Conservation (phyloP, 2,329 filamentous ascomycete genomes). For the Coniochaeta prunicola region DNA sequence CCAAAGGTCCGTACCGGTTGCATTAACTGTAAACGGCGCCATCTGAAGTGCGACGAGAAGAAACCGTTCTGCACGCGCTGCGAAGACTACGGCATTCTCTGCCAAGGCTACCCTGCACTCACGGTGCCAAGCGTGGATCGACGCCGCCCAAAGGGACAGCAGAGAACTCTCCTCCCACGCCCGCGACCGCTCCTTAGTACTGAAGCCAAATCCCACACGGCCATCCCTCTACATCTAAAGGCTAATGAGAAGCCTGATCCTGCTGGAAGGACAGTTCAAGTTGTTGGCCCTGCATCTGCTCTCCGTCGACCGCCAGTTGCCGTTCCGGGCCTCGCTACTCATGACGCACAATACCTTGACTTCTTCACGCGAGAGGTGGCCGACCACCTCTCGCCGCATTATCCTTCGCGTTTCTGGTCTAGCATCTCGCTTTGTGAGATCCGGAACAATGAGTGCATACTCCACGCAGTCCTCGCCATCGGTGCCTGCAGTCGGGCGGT, state of each 20-base stretch:
- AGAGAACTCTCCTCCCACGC: constrained; percentile 2
- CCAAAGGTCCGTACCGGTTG: constrained; percentile 16
- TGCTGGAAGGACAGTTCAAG: not conserved
- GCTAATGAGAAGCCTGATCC: not conserved
- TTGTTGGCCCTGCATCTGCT: not conserved
- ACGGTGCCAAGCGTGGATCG: constrained; percentile 13
- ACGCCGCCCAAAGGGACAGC: constrained; percentile 12
- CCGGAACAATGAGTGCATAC: constrained; percentile 14
- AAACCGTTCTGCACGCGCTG: constrained; percentile 21
- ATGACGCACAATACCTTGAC: constrained; percentile 16
- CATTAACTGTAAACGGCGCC: constrained; percentile 22
- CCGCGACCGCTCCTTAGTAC: not conserved
- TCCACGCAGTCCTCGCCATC: constrained; percentile 19
- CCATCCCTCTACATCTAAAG: not conserved
- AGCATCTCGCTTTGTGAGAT: constrained; percentile 16
- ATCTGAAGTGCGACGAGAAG: constrained; percentile 18
- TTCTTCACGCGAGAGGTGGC: constrained; percentile 15
- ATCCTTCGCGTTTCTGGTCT: constrained; percentile 15
- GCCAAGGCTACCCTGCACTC: constrained; percentile 20
- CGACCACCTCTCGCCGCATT: constrained; percentile 15
- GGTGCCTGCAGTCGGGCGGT: constrained; percentile 18
- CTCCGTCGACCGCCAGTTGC: constrained; percentile 6
- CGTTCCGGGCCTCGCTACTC: constrained; percentile 11
- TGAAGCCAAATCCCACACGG: not conserved
- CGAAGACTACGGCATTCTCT: constrained; percentile 19